Percentiles rank a stretch among this genome's conserved stretches.
phyloP scores from a whole-genome alignment of 2,329 filamentous ascomycete genomes.

The Monosporascus sp. region DNA sequence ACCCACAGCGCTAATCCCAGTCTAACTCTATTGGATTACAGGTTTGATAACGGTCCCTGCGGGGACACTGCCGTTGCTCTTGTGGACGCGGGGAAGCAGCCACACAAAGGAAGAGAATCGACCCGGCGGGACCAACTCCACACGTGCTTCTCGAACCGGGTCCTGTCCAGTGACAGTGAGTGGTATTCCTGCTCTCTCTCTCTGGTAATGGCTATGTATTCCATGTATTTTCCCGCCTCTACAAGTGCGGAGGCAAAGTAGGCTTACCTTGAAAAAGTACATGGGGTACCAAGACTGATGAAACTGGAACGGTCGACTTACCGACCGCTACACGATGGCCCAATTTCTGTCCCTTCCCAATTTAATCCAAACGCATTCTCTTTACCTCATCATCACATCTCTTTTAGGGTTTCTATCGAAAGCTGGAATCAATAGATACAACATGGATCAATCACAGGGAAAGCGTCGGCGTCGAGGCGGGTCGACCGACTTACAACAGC shows the following conservation, averaged over 20 bases:
- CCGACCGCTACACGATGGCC: background rate
- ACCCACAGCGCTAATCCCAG: background rate
- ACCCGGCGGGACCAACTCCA: background rate
- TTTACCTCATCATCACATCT: background rate
- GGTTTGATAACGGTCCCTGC: background rate
- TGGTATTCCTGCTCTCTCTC: too few relatives aligned
- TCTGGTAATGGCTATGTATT: too few relatives aligned
- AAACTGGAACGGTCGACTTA: background rate
- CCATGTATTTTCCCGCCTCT: too few relatives aligned
- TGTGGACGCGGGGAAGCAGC: background rate
- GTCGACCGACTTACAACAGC: conserved; percentile 13
- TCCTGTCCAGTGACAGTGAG: too few relatives aligned
- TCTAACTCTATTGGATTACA: background rate
- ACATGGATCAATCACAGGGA: conserved; percentile 23
- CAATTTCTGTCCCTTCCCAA: background rate
- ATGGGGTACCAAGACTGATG: background rate
- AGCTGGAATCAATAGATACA: conserved; percentile 9
- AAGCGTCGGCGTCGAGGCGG: conserved; percentile 26
- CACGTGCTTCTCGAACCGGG: background rate
- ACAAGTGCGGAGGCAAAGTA: too few relatives aligned
- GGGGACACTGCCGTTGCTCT: background rate
- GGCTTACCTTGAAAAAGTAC: background rate
- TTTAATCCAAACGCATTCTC: background rate
- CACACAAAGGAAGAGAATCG: background rate
- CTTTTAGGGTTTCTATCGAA: background rate